Conservation (phyloP, 495 filamentous ascomycete genomes). For the Penicillium ucsense region DNA sequence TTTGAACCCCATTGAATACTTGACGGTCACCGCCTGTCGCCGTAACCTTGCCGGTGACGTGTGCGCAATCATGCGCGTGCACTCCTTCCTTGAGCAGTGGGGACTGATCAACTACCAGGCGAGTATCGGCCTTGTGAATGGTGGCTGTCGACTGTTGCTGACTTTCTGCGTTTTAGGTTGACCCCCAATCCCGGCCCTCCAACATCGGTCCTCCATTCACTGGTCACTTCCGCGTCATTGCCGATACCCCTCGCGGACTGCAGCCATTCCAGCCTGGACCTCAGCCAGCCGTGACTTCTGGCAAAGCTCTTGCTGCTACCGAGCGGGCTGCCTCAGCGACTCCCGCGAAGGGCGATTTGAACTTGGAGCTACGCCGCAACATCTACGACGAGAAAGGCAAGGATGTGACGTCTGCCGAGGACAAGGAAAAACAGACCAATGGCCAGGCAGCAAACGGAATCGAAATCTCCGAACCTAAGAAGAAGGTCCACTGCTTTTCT, state of each 20-base stretch:
- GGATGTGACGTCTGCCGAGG: conserved; percentile 53
- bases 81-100: conserved; percentile 98
- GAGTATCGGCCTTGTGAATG: conserved; percentile 3
- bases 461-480: conserved; percentile 55
- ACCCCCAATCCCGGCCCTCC: conserved; percentile 87
- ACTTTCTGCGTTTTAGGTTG: conserved; percentile 51
- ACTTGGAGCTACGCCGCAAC: conserved; percentile 84
- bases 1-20: conserved; percentile 87
- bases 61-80: conserved; percentile 96
- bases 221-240: conserved; percentile 89
- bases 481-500: conserved; percentile 71
- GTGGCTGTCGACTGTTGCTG: too few relatives aligned
- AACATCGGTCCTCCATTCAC: conserved; percentile 95
- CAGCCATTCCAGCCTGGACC: conserved; percentile 89
- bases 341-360: conserved; percentile 69
- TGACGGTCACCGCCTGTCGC: conserved; percentile 95
- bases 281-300: conserved; percentile 60
- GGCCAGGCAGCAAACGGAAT: conserved; percentile 58
- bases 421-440: conserved; percentile 62
- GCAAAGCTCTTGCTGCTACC: conserved; percentile 59
- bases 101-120: conserved; percentile 98
- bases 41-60: conserved; percentile 95
- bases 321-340: conserved; percentile 65
- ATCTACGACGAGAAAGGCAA: conserved; percentile 92
- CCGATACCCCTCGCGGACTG: conserved; percentile 88